phyloP scores from a whole-genome alignment of 2,329 filamentous ascomycete genomes.

The Parastagonospora nodorum region DNA sequence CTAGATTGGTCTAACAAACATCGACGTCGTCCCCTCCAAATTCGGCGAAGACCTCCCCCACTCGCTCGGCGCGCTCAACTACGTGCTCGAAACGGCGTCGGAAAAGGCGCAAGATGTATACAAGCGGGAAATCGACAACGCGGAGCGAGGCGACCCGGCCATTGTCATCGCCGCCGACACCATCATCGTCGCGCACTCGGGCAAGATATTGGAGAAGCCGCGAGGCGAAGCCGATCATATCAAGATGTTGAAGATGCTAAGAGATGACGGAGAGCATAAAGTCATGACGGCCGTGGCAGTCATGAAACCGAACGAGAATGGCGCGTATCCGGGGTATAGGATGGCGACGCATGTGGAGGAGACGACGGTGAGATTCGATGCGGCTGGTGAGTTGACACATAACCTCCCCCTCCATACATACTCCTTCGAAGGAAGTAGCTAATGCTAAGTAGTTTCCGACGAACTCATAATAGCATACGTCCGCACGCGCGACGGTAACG shows the following conservation, averaged over 20 bases:
- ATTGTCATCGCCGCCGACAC: constrained; percentile 92
- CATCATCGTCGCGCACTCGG: constrained; percentile 76
- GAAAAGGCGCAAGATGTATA: constrained; percentile 83
- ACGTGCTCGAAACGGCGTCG: constrained; percentile 84
- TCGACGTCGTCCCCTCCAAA: constrained; percentile 84
- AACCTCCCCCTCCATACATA: no score
- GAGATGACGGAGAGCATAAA: constrained; percentile 77
- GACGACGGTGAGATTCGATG: constrained; percentile 86
- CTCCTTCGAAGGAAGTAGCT: neutral
- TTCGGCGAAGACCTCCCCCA: constrained; percentile 88
- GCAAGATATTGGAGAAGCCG: constrained; percentile 89
- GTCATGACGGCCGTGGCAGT: constrained; percentile 85
- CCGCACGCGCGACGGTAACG: constrained; percentile 84
- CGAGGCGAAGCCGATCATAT: constrained; percentile 79
- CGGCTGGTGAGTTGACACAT: constrained; percentile 48
- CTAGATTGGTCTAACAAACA: constrained; percentile 76
- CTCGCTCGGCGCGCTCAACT: constrained; percentile 85
- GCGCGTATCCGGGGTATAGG: constrained; percentile 82
- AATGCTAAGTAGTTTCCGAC: constrained; percentile 62
- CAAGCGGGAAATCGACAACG: constrained; percentile 60
- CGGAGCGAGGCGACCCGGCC: constrained; percentile 69
- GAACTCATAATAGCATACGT: constrained; percentile 83
- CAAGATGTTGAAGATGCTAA: constrained; percentile 78
- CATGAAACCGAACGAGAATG: constrained; percentile 81
- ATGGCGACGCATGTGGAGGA: constrained; percentile 84